Conservation (phyloP, 495 filamentous ascomycete species). For the Trichoderma virens region DNA sequence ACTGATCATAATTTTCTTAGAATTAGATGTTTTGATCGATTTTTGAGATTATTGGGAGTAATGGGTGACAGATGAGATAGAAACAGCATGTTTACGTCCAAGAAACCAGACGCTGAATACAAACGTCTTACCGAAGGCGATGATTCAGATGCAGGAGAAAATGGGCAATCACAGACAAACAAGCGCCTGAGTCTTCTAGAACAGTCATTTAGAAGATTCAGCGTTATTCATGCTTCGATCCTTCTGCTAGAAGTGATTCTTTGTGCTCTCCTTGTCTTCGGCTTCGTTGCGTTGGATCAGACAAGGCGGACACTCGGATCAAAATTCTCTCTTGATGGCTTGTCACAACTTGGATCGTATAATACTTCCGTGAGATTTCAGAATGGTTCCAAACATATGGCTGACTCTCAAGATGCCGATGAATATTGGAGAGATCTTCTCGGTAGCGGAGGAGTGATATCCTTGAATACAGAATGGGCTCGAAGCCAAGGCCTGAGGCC, state of each 20-base stretch:
- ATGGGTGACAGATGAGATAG: no score
- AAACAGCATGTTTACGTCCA: no score
- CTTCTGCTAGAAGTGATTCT: background rate
- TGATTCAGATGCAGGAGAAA: no score
- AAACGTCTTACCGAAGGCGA: no score
- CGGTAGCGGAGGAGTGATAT: background rate
- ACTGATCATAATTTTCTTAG: no score
- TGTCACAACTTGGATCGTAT: conserved; percentile 5
- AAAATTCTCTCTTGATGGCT: background rate
- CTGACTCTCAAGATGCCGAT: background rate
- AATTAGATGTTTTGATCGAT: no score
- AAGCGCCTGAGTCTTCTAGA: no score
- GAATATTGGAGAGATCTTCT: background rate
- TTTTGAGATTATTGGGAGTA: no score
- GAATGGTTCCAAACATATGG: background rate
- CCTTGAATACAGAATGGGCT: background rate
- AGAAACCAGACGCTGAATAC: no score
- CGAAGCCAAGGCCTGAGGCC: background rate
- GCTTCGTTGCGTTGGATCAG: background rate
- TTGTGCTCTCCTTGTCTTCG: background rate
- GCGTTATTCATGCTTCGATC: no score
- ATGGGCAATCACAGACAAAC: no score
- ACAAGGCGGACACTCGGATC: background rate
- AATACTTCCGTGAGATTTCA: background rate
- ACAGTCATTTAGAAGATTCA: no score